Base-by-base conservation (phyloP, 2,329 filamentous ascomycete species). In the Xylariaceae sp. region DNA sequence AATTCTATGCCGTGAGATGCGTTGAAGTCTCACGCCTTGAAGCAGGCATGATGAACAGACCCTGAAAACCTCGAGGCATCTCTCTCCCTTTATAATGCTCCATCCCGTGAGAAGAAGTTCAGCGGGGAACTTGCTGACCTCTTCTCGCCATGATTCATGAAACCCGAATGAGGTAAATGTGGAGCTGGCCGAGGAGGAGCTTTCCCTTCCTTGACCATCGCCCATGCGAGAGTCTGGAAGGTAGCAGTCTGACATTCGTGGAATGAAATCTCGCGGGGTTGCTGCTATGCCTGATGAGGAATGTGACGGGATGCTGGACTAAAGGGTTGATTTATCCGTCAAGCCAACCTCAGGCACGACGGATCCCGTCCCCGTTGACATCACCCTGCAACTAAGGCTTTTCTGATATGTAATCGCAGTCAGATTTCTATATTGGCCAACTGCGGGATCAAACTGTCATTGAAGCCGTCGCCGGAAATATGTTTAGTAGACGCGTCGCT, bases 211-310 rank as follows among this genome's bases (percentile, higher is more conserved):
- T 51, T 51, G 47, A 44, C 23, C 35, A 30, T 51, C 7, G 54
- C 13, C 35, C 2, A 17, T 10, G 7, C 42, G 18, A 13, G 17
- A 44, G 23, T 34, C 35, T 47, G 35, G 23, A 30, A 30, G 34
- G 54, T 56, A 42, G 6, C 6, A 44, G 47, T 37, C 30, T 17
- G 13, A 35, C 47, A 56, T 56, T 56, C 35, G 54, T 56, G 47
- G 47, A 54, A 56, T 42, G 54, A 50, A 17, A 56, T 42, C 15
- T 44, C 47, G 54, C 47, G 54, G 54, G 42, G 45, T 13, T 10
- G 44, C 42, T 13, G 10, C 23, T 30, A n/a, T 45, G 13, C 10
- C 13, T 45, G 5, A 13, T 13, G 37, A 8, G 37, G 37, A 42
- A 42, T 9, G 9, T 42, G 37, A 42, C 37, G 37, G 37, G 11